Conservation (phyloP, 2,329 filamentous ascomycete genomes). For the Plenodomus lindquistii region DNA sequence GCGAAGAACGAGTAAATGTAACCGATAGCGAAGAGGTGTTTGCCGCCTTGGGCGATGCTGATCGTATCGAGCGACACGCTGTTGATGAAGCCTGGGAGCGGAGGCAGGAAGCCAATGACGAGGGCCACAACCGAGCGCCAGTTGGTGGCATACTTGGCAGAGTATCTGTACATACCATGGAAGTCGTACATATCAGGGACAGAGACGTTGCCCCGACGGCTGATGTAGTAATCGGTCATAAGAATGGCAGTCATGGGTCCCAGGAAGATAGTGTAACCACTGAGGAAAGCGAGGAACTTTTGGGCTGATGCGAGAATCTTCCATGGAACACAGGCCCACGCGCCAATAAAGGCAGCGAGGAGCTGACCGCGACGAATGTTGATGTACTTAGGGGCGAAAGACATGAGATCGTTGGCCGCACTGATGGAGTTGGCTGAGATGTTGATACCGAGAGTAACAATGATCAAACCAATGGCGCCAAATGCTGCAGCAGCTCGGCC, state of each 20-base stretch:
- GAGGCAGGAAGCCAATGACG: conserved; percentile 26
- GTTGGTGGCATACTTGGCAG: conserved; percentile 23
- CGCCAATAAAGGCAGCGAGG: conserved; percentile 42
- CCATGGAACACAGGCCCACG: conserved; percentile 46
- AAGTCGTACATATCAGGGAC: conserved; percentile 30
- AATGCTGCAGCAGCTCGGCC: conserved; percentile 32
- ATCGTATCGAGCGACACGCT: conserved; percentile 20
- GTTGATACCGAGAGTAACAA: conserved; percentile 42
- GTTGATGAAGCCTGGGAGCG: conserved; percentile 30
- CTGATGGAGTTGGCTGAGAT: conserved; percentile 30
- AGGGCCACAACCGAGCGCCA: conserved; percentile 30
- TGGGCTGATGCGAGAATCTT: conserved; percentile 41
- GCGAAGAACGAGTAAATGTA: conserved; percentile 44
- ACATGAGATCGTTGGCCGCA: conserved; percentile 29
- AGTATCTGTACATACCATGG: conserved; percentile 33
- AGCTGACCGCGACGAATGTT: conserved; percentile 36
- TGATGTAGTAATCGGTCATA: conserved; percentile 30
- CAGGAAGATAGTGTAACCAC: conserved; percentile 31
- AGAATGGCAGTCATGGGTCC: conserved; percentile 30
- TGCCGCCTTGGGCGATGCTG: conserved; percentile 20
- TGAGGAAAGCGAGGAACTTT: conserved; percentile 43
- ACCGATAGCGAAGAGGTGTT: conserved; percentile 39
- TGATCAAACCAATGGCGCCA: conserved; percentile 26
- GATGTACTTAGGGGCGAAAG: conserved; percentile 27
- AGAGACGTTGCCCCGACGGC: conserved; percentile 24